Evolutionary conservation across 163 green algal species (phyloP), one percentile per base, ranked within the genome.

Genomic region (Botryococcus braunii): DNA sequence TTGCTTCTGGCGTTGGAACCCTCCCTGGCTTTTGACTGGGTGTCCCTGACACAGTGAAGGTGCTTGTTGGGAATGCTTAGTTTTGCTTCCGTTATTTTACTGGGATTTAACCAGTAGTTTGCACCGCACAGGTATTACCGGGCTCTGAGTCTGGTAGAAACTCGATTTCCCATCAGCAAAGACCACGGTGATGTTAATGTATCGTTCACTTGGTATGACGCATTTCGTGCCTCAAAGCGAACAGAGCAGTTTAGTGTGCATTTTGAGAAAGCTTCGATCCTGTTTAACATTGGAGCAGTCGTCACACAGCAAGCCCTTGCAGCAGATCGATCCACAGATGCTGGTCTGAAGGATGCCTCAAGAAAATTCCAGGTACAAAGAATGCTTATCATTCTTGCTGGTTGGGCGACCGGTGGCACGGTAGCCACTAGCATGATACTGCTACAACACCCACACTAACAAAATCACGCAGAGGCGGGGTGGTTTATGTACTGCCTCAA

Each of bases 281-380:
- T 95, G 27, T 99, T 97, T 80, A 98, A 98, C 81, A 59, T 97
- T 40, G 93, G 64, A 1, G 87, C 90, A 7, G 72, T 89, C 43
- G 57, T 89, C 31, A 89, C 75, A 25, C 91, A 97, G 79, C 61
- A 84, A 62, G 93, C 69, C n/a, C 65, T 96, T 38, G 75, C 74
- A 0, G 78, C 70, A 34, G 89, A 97, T 76, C 74, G 88, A 2
- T 78, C 73, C 37, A 87, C 79, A 3, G 69, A 83, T 0, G 71
- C 85, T 0, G 93, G 91, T 29, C 74, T 96, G 40, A 95, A 89
- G 46, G 65, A 85, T 23, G 91, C 91, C 0, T 85, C 78, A 66
- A 85, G 88, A 67, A 61, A 78, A 4, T 99, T 98, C 74, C 86
- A 94, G 85, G 89, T 84, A 21, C 8, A 23, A 11, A 60, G 17